phyloP scores from a whole-genome alignment of 1,139 yeast species.

The Saccharomyces hybrid region DNA sequence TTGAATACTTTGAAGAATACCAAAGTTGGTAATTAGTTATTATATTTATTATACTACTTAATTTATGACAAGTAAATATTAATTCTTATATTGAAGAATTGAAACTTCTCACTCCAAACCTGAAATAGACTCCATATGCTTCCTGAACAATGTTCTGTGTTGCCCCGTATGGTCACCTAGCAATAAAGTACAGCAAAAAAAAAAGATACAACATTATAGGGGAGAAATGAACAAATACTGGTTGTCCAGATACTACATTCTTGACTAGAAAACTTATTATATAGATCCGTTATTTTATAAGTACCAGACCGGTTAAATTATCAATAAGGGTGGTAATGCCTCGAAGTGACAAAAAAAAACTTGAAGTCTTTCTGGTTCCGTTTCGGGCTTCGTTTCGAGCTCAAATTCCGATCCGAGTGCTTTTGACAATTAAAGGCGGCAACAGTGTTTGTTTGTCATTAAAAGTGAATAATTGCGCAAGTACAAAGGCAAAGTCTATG shows the following conservation, averaged over 20 bases:
- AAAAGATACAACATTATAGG: too few relatives aligned
- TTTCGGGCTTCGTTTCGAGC: neutral
- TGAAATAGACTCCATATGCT: neutral
- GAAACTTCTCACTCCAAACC: neutral
- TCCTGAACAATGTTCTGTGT: neutral
- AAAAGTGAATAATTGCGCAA: too few relatives aligned
- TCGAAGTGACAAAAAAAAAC: neutral
- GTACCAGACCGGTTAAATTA: neutral
- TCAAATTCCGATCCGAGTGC: neutral
- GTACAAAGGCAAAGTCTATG: neutral
- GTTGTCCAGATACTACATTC: neutral
- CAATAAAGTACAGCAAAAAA: neutral
- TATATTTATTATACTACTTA: neutral
- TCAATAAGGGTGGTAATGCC: neutral
- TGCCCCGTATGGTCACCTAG: neutral
- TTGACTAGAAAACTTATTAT: neutral
- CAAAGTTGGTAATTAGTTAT: constrained; percentile 19
- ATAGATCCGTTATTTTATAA: neutral
- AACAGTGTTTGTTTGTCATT: neutral
- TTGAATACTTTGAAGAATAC: constrained; percentile 24
- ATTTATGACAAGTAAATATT: too few relatives aligned
- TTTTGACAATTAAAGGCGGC: neutral
- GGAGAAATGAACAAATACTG: neutral
- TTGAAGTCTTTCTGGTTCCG: neutral
- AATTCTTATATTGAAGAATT: too few relatives aligned